These are phyloP conservation scores for Penicillium sp. DNA, from an alignment of 2,329 filamentous ascomycete species.

Conservation along the genomic window DNA sequence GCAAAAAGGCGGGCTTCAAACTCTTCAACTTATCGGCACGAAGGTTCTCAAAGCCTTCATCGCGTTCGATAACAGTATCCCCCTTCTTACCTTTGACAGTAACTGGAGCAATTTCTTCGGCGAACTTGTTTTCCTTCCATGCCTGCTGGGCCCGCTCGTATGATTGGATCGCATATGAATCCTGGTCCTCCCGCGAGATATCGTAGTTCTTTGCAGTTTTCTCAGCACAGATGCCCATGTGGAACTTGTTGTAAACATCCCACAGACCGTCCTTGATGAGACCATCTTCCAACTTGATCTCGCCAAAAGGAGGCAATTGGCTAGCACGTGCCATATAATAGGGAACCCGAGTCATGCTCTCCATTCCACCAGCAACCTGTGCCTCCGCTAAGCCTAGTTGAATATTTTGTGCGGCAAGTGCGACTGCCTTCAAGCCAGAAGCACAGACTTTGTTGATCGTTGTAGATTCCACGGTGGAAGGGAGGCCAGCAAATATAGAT, in stretches of 20 bases:
- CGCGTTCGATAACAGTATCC: conserved; percentile 72
- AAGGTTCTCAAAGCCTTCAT: conserved; percentile 86
- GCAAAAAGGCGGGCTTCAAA: conserved; percentile 87
- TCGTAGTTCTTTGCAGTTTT: conserved; percentile 85
- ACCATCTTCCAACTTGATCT: conserved; percentile 85
- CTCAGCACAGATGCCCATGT: conserved; percentile 98
- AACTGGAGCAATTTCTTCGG: conserved; percentile 86
- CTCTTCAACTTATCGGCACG: conserved; percentile 82
- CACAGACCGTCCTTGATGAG: conserved; percentile 92
- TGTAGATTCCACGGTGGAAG: conserved; percentile 76
- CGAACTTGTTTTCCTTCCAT: conserved; percentile 79
- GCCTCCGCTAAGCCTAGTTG: conserved; percentile 86
- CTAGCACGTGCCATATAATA: conserved; percentile 86
- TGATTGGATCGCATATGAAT: conserved; percentile 83
- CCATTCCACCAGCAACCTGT: conserved; percentile 92
- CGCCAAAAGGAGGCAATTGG: conserved; percentile 78
- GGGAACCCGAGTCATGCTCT: conserved; percentile 93
- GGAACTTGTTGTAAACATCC: conserved; percentile 94
- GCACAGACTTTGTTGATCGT: conserved; percentile 99
- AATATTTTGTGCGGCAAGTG: conserved; percentile 88
- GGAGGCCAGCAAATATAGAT: conserved; percentile 79
- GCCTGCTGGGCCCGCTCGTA: conserved; percentile 88
- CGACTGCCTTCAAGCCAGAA: conserved; percentile 89
- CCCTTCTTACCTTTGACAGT: conserved; percentile 83
- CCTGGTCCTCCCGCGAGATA: conserved; percentile 81